phyloP scores from a whole-genome alignment of 2,329 filamentous ascomycete genomes.

The Conoideocrella luteorostrata region DNA sequence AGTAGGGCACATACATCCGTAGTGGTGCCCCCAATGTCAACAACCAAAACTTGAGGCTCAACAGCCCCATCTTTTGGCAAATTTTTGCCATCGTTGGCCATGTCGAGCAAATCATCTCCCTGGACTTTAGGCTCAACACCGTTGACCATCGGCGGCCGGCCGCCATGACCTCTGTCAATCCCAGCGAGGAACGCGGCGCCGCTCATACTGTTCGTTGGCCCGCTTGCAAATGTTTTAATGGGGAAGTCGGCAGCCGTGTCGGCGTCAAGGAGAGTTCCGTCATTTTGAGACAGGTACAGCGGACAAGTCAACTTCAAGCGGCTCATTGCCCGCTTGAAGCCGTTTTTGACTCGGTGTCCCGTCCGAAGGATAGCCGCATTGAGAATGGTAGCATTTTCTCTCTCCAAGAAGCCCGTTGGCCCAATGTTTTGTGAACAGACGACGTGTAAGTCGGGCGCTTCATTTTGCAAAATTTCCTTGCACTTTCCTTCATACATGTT shows the following conservation, averaged over 20 bases:
- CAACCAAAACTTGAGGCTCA: slow-evolving; percentile 37
- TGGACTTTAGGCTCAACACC: not conserved
- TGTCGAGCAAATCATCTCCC: slow-evolving; percentile 1
- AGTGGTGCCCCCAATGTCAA: slow-evolving; percentile 56
- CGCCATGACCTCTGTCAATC: slow-evolving; percentile 24
- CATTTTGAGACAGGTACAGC: slow-evolving; percentile 46
- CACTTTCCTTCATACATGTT: slow-evolving; percentile 34
- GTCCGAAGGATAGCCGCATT: slow-evolving; percentile 46
- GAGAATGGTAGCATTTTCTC: slow-evolving; percentile 50
- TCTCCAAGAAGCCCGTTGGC: slow-evolving; percentile 35
- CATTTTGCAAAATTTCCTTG: slow-evolving; percentile 29
- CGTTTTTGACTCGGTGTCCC: slow-evolving; percentile 38
- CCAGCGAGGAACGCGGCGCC: slow-evolving; percentile 49
- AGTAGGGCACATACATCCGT: slow-evolving; percentile 53
- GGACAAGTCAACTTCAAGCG: slow-evolving; percentile 34
- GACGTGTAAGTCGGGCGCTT: slow-evolving; percentile 27
- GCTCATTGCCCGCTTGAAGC: slow-evolving; percentile 40
- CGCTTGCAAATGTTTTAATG: slow-evolving; percentile 47
- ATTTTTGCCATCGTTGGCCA: not conserved
- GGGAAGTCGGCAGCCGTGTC: slow-evolving; percentile 40
- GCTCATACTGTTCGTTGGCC: slow-evolving; percentile 48
- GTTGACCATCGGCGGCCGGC: not conserved
- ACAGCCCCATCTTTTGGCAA: not conserved
- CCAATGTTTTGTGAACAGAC: slow-evolving; percentile 39
- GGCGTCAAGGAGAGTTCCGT: slow-evolving; percentile 45